These are phyloP conservation scores for Blastomyces percursus DNA, from an alignment of 2,329 filamentous ascomycete species.

Conservation along the genomic window DNA sequence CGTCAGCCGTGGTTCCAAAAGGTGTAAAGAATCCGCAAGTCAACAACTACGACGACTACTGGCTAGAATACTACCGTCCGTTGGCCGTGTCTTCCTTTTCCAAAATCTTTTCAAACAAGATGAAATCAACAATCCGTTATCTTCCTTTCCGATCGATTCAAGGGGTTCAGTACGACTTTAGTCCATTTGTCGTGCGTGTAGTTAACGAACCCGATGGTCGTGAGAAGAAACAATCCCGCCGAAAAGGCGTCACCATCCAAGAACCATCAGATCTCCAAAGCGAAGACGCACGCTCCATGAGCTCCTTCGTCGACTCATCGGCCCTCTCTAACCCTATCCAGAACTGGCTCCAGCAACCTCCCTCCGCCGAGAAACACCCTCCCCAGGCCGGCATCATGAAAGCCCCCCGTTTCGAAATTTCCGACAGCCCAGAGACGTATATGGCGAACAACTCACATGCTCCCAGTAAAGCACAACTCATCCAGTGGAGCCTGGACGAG, in stretches of 20 bases:
- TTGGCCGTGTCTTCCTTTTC: conserved; percentile 75
- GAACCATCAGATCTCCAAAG: conserved; percentile 44
- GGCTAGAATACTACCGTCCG: conserved; percentile 93
- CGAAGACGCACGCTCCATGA: conserved; percentile 31
- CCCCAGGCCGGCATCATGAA: conserved; percentile 48
- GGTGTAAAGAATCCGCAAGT: conserved; percentile 23
- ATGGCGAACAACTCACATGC: conserved; percentile 22
- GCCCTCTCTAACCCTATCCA: conserved; percentile 17
- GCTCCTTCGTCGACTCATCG: conserved; percentile 16
- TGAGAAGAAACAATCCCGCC: conserved; percentile 45
- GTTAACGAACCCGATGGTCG: conserved; percentile 46
- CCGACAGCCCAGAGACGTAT: conserved; percentile 16
- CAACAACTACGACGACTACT: conserved; percentile 77
- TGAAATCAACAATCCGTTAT: conserved; percentile 80
- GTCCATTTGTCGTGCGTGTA: conserved; percentile 70
- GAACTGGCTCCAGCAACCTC: conserved; percentile 25
- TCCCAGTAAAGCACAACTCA: conserved; percentile 64
- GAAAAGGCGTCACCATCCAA: conserved; percentile 61
- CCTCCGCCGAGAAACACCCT: conserved; percentile 24
- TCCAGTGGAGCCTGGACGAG: conserved; percentile 62
- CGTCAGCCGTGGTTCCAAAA: conserved; percentile 29
- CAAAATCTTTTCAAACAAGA: conserved; percentile 85
- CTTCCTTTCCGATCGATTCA: conserved; percentile 60
- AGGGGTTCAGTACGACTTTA: conserved; percentile 67
- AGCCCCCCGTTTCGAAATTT: conserved; percentile 29